Evolutionary conservation across 805 yeast species (phyloP), one percentile per base, ranked within the genome.

Genomic region (Candida chauliodis): DNA sequence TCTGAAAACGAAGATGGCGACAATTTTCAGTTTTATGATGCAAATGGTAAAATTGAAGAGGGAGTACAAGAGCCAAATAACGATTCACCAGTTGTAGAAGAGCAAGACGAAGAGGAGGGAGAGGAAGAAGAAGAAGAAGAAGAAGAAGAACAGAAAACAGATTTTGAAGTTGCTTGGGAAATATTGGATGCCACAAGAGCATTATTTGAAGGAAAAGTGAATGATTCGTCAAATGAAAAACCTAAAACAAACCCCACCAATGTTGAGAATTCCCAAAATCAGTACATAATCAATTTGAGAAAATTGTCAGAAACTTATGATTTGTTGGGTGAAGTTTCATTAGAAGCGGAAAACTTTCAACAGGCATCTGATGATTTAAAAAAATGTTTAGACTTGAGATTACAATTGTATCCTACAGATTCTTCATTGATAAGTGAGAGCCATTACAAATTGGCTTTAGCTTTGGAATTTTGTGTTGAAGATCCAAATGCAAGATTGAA

Each of bases 131-230:
- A 76, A 3, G 78, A 71, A 2, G 78, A 71, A 1, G 74, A 69
- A 5, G 61, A 45, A 31, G 50, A 40, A 23, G 43, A 39, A 18
- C 66, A 76, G 28, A 84, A 80, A 46, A 71, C 79, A 13, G 95
- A 84, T 50, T 86, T 91, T 52, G 95, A 84, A 55, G 76, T 81
- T 13, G 95, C 96, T 0, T 85, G 96, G 93, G 93, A 85, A 37
- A 75, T 86, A 7, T 63, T 89, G 14, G 96, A 90, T 54, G 66
- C 86, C 27, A 75, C 96, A 2, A 73, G 96, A 45, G 71, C 82
- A 2, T 56, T 84, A 30, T 83, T 77, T 48, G 80, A 77, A 53
- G 58, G 66, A 32, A 53, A 68, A 37, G 32, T 45, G 9, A 23
- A 34, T 4, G 37, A 38, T 26, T 29, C 32, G 2, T 46, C 59